Base-by-base conservation (phyloP, 306 rosid genomes). In the Geum urbanum region DNA sequence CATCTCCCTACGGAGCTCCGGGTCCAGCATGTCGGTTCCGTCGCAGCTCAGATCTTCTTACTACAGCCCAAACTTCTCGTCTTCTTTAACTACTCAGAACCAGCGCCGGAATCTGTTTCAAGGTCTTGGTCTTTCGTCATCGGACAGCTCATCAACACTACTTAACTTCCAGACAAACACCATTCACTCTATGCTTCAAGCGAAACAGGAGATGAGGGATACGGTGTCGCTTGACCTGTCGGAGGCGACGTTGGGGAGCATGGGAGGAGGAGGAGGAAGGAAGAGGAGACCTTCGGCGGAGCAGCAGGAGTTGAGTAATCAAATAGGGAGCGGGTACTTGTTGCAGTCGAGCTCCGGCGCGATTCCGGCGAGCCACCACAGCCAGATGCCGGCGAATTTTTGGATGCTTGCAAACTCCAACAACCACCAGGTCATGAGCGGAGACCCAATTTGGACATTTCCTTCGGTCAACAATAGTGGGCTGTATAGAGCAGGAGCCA, bases 401-500 rank as follows among this genome's bases (percentile, higher is more conserved):
- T 92, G 98, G 98, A 92, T 89, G 98, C 22, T 92, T 15, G 80
- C 98, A 0, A 89, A 89, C 77, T 77, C 95, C 0, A 87, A 78
- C 77, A 86, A 74, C 67, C 97, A 84, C 39, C 61, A 56, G 87
- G 87, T 87, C 1, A 88, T 90, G 97, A 86, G 92, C 12, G 98
- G 91, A 10, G 98, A 94, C 67, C 97, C 97, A 0, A 77, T 94
- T 20, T 94, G 98, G 98, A 87, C 96, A 0, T 94, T 90, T 56
- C 98, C 98, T 3, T 80, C 86, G 2, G 87, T 87, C 16, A 87
- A 78, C 43, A 89, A 83, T 61, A 80, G 79, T 64, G 89, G 80
- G 35, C 70, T 89, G 81, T 92, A 92, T 51, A 78, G 98, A 51
- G 32, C 32, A 27, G 89, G 96, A 11, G 51, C 75, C 32, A 82